Evolutionary conservation across 169 alveolate genomes (phyloP), one percentile per base, ranked within the genome.

Genomic region (Blepharisma undulans): DNA sequence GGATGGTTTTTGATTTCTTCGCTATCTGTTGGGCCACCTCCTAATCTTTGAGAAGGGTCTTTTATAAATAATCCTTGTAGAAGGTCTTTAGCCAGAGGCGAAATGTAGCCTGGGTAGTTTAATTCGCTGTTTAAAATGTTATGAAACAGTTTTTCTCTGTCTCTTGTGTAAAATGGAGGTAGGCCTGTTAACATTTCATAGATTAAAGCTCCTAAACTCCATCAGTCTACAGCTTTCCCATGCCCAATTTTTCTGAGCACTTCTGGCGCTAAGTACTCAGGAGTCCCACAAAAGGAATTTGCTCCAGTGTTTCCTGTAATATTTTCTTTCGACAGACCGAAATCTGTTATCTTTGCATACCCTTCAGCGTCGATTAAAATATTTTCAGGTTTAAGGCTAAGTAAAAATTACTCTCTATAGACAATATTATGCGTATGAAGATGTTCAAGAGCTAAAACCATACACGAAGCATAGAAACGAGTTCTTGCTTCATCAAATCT

Each of bases 121-220:
- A 19, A 21, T 34, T 59, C 60, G 19, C 77, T 25, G 19, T 82
- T 60, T 3, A 82, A 22, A 22, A 82, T 82, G 29, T 30, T 82
- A 66, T 95, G 90, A 93, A 94, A 97, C 91, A 97, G 96, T 60
- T 92, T 86, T 72, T 96, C 95, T 72, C 97, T 91, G 80, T 97
- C 97, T 22, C 94, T 91, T 59, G 97, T 92, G 91, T 96, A 98
- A 94, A 97, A 96, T 10, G 99, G 99, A 18, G 98, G 98, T 48
- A 92, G 90, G n/a, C 99, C 99, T 22, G 98, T 93, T 78, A 98
- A 94, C 98, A 98, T 96, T 93, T 98, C 98, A 91, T 94, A 98
- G 81, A 98, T 93, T 84, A 98, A 87, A 27, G 98, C 98, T 32
- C 98, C 98, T 21, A 96, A 93, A 12, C 97, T 72, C 93, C 96